Percentiles rank a stretch among this genome's conserved stretches.
Conservation (phyloP, 208 protist genomes). For the Acanthamoeba triangularis region DNA sequence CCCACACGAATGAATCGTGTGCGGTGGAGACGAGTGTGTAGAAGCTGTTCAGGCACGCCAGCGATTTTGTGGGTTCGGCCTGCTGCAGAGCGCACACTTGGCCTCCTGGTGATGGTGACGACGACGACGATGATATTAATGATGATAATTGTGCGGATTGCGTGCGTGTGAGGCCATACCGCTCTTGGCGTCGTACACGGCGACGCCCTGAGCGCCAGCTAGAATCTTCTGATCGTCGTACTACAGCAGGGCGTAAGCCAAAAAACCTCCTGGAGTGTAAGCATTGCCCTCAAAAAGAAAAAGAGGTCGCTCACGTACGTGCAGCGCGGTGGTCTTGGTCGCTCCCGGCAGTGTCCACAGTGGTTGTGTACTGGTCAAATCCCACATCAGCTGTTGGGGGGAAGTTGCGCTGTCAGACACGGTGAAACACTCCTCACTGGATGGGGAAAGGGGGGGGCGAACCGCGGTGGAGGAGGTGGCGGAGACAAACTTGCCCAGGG, state of each 20-base stretch:
- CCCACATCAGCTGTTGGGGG: too few relatives aligned
- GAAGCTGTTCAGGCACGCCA: constrained; percentile 15
- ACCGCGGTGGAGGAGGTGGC: background rate
- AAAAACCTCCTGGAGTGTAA: too few relatives aligned
- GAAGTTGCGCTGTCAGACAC: too few relatives aligned
- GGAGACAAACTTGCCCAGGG: background rate
- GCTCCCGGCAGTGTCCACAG: background rate
- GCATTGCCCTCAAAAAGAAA: too few relatives aligned
- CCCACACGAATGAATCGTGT: background rate
- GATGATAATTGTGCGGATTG: background rate
- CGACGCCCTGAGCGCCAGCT: background rate
- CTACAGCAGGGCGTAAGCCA: background rate
- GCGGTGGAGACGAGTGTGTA: background rate
- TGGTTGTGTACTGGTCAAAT: background rate
- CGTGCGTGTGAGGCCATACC: background rate
- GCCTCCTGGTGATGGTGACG: too few relatives aligned
- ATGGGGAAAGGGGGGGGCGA: background rate
- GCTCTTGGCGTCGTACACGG: background rate
- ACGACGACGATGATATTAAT: too few relatives aligned
- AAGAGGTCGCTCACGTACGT: background rate
- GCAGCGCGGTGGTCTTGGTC: background rate
- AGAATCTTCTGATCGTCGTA: background rate
- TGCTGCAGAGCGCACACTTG: background rate
- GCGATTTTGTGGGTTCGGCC: background rate
- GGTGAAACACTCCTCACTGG: too few relatives aligned